Evolutionary conservation across 805 yeast genomes (phyloP).

Genomic region (Saturnispora zaruensis): DNA sequence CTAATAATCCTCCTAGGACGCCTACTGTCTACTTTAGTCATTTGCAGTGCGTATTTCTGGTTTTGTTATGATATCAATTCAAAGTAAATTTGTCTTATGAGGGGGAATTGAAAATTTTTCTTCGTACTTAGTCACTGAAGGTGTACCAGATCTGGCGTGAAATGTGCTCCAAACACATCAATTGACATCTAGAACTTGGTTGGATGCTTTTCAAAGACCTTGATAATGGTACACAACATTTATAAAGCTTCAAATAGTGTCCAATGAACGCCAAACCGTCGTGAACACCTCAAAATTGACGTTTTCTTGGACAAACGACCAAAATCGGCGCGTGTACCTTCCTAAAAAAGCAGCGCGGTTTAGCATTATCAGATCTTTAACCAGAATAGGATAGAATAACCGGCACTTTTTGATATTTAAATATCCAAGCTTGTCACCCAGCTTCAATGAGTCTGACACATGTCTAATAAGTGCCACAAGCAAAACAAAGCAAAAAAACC

Average conservation of each 20-base stretch:
- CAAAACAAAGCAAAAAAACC: not conserved
- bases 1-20: conserved; percentile 1
- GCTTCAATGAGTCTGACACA: not conserved
- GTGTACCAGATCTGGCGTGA: too few relatives aligned
- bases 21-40: not conserved
- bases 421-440: not conserved
- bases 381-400: not conserved
- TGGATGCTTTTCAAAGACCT: not conserved
- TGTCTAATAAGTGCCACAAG: not conserved
- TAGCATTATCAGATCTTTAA: not conserved
- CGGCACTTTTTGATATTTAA: conserved; percentile 1
- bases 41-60: not conserved
- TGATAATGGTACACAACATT: not conserved
- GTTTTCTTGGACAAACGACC: not conserved
- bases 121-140: not conserved
- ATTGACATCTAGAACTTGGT: not conserved
- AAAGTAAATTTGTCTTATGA: not conserved
- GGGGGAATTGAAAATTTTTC: not conserved
- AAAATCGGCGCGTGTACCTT: not conserved
- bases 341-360: conserved; percentile 2
- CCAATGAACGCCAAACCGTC: not conserved
- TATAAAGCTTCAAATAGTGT: not conserved
- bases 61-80: not conserved
- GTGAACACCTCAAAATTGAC: not conserved
- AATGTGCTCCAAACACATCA: not conserved